phyloP scores from a whole-genome alignment of 2,329 filamentous ascomycete species.

The Paecilomyces fulvus region DNA sequence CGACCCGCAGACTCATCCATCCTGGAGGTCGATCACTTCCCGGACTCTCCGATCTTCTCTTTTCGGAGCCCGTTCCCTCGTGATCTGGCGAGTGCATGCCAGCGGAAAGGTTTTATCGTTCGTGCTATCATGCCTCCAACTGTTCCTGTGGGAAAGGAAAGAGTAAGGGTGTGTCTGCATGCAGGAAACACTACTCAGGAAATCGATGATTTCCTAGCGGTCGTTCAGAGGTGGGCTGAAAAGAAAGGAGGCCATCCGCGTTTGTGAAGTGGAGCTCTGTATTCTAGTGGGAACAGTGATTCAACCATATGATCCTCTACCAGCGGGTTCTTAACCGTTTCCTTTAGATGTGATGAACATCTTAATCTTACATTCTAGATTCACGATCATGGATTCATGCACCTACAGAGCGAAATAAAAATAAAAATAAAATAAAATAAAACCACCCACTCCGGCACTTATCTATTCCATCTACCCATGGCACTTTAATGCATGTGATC shows the following conservation, averaged over 20 bases:
- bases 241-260: neutral
- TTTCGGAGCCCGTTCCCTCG: slow-evolving; percentile 52
- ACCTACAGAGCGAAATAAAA: too few species aligned
- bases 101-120: slow-evolving; percentile 51
- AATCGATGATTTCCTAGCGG: slow-evolving; percentile 45
- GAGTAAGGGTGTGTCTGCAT: slow-evolving; percentile 61
- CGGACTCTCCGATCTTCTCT: slow-evolving; percentile 57
- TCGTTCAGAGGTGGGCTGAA: slow-evolving; percentile 42
- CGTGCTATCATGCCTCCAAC: slow-evolving; percentile 61
- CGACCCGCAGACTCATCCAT: slow-evolving; percentile 16
- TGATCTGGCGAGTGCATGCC: slow-evolving; percentile 51
- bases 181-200: slow-evolving; percentile 54
- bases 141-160: slow-evolving; percentile 54
- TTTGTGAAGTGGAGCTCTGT: neutral
- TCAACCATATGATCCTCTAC: too few species aligned
- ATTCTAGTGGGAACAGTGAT: neutral
- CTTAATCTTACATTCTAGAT: too few species aligned
- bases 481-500: too few species aligned
- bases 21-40: slow-evolving; percentile 33
- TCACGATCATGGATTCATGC: too few species aligned
- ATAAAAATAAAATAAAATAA: too few species aligned
- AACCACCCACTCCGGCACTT: too few species aligned
- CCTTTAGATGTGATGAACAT: too few species aligned
- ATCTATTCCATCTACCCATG: too few species aligned
- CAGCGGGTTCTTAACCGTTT: too few species aligned